Conservation (phyloP, 805 yeast species). For the Metschnikowia dekortorum region DNA sequence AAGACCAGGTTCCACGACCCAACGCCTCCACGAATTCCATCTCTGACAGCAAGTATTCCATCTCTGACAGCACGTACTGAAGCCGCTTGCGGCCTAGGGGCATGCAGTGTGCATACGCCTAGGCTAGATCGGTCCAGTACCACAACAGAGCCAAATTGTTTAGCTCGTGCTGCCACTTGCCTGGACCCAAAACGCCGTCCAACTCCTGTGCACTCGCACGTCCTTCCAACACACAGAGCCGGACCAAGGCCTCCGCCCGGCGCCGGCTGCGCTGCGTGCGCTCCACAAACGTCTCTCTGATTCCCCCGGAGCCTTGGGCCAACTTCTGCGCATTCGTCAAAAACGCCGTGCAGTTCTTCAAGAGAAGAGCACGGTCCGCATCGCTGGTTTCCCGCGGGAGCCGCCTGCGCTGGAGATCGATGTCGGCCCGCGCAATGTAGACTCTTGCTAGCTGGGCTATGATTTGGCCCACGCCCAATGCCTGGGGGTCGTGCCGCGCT, state of each 20-base stretch:
- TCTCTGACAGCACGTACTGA: too few species aligned
- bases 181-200: constrained; percentile 22
- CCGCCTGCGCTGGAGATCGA: constrained; percentile 47
- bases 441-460: constrained; percentile 38
- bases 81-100: too few species aligned
- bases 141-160: constrained; percentile 23
- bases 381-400: constrained; percentile 24
- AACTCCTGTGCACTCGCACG: constrained; percentile 5
- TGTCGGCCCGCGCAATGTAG: constrained; percentile 48
- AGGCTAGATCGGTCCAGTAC: constrained; percentile 15
- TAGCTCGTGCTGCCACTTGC: constrained; percentile 28
- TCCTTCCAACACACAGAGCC: constrained; percentile 45
- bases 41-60: too few species aligned
- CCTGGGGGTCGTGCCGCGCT: constrained; percentile 7
- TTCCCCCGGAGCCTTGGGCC: constrained; percentile 47
- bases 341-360: constrained; percentile 38
- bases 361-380: constrained; percentile 27
- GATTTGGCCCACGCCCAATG: constrained; percentile 26
- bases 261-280: constrained; percentile 39
- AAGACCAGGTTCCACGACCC: too few species aligned
- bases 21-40: too few species aligned
- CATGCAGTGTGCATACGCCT: not conserved
- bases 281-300: constrained; percentile 44
- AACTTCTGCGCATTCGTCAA: constrained; percentile 43
- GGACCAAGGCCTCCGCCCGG: constrained; percentile 40